Evolutionary conservation across 2,329 filamentous ascomycete genomes (phyloP).

Genomic region (Aspergillus piperis): DNA sequence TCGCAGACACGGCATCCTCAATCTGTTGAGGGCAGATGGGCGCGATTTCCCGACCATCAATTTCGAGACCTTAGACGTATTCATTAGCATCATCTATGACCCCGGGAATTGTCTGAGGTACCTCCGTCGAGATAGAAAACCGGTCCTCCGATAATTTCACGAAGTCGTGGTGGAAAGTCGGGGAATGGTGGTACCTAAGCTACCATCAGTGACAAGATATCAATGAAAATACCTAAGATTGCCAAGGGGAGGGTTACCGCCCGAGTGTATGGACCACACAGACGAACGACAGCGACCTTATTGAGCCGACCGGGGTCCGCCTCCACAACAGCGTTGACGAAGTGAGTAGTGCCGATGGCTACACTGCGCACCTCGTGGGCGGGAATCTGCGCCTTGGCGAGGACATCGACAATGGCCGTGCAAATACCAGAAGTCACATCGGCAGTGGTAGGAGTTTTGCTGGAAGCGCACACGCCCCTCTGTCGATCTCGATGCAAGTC

Average conservation of each 20-base stretch:
- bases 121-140: slow-evolving; percentile 51
- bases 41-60: slow-evolving; percentile 37
- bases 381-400: slow-evolving; percentile 36
- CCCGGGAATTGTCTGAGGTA: background rate
- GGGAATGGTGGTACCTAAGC: slow-evolving; percentile 33
- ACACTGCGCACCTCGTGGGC: slow-evolving; percentile 45
- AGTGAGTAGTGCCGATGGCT: slow-evolving; percentile 56
- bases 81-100: background rate
- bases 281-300: slow-evolving; percentile 55
- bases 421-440: slow-evolving; percentile 48
- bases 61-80: slow-evolving; percentile 39
- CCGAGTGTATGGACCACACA: slow-evolving; percentile 51
- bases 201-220: background rate
- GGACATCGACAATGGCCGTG: slow-evolving; percentile 38
- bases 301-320: slow-evolving; percentile 52
- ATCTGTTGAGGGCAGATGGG: slow-evolving; percentile 10
- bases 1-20: slow-evolving; percentile 39
- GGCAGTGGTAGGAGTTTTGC: slow-evolving; percentile 43
- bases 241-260: slow-evolving; percentile 33
- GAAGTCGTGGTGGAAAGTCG: slow-evolving; percentile 51
- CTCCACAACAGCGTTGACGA: slow-evolving; percentile 55
- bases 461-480: slow-evolving; percentile 30
- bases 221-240: too few relatives aligned
- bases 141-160: slow-evolving; percentile 50
- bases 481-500: slow-evolving; percentile 14